Conservation (phyloP, 140 eudicot genomes). For the Erigeron philadelphicus region DNA sequence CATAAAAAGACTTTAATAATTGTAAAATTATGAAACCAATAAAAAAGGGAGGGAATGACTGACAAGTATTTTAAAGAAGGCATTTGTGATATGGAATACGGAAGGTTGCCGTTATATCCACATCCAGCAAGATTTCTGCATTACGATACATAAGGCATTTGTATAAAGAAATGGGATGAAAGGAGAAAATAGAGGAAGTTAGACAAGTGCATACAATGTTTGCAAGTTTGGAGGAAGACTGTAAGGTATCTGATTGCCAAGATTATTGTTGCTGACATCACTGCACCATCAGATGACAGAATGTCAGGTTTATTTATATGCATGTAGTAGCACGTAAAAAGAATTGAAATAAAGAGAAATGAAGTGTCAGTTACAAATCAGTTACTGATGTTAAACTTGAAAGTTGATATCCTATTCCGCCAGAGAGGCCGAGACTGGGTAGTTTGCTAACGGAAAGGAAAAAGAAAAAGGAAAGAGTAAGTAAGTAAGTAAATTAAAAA, state of each 20-base stretch:
- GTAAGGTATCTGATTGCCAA: conserved; percentile 59
- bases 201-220: conserved; percentile 36
- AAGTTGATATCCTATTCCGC: conserved; percentile 55
- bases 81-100: conserved; percentile 59
- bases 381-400: conserved; percentile 41
- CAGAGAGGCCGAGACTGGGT: conserved; percentile 41
- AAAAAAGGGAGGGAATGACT: conserved; percentile 16
- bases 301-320: conserved; percentile 1
- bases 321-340: no score
- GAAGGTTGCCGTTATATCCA: conserved; percentile 44
- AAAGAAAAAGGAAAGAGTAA: conserved; percentile 9
- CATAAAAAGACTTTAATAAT: neutral
- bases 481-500: no score
- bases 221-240: conserved; percentile 60
- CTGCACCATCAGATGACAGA: conserved; percentile 36
- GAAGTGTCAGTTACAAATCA: conserved; percentile 37
- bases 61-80: conserved; percentile 41
- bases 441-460: conserved; percentile 32
- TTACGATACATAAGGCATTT: neutral
- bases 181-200: neutral
- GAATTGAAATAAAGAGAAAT: neutral
- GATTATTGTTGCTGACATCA: conserved; percentile 56
- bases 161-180: neutral
- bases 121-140: conserved; percentile 54
- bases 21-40: conserved; percentile 1